Evolutionary conservation across 2,329 filamentous ascomycete genomes (phyloP).

Genomic region (Pseudocercospora musae): DNA sequence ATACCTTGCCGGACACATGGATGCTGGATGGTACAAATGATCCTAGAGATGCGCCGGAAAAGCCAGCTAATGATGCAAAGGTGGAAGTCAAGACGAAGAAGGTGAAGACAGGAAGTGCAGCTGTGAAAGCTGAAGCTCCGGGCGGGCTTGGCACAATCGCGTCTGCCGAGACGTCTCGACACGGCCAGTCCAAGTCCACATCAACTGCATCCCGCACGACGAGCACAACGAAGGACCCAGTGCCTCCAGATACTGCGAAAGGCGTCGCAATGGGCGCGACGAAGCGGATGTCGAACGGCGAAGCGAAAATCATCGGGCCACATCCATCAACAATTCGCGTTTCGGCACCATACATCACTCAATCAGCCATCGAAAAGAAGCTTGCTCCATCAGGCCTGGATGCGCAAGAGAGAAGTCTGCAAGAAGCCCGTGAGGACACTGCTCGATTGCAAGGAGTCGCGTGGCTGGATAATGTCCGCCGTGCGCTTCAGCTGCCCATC

Average conservation of each 20-base stretch:
- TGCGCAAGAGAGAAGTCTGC: slow-evolving; percentile 55
- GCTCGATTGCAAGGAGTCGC: slow-evolving; percentile 81
- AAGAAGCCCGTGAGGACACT: slow-evolving; percentile 67
- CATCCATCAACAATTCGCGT: slow-evolving; percentile 64
- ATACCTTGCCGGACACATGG: not conserved
- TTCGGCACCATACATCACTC: slow-evolving; percentile 73
- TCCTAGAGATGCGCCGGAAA: not conserved
- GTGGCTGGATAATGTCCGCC: slow-evolving; percentile 82
- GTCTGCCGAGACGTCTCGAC: not conserved
- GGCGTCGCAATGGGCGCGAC: slow-evolving; percentile 29
- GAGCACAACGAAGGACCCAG: not conserved
- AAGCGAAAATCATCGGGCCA: slow-evolving; percentile 44
- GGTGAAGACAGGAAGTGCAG: not conserved
- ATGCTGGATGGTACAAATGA: not conserved
- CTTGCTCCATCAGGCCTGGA: slow-evolving; percentile 59
- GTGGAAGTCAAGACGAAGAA: not conserved
- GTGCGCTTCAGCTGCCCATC: slow-evolving; percentile 78
- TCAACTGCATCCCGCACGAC: not conserved
- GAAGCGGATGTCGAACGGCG: slow-evolving; percentile 34
- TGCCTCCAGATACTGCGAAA: not conserved
- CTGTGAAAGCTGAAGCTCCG: not conserved
- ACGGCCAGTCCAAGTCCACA: not conserved
- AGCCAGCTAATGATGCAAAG: not conserved
- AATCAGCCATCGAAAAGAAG: slow-evolving; percentile 73
- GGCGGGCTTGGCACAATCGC: not conserved